Conservation (phyloP, 108 stramenopile genomes). For the Chaetoceros muelleri region DNA sequence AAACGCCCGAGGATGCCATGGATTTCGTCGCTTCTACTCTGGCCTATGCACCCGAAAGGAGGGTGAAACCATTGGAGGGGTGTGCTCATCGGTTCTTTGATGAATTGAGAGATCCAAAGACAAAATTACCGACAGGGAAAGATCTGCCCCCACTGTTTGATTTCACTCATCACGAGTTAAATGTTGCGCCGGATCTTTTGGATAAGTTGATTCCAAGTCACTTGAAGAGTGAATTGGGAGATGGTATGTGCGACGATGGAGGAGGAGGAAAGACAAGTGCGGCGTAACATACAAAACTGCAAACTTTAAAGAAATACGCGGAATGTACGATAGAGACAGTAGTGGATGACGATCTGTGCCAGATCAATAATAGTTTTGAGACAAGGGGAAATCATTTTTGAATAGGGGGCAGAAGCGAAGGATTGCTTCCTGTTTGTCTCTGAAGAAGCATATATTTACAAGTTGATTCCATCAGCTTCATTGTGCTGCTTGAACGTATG, state of each 20-base stretch:
- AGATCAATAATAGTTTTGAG: too few species aligned
- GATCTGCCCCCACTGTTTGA: slow-evolving; percentile 84
- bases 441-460: too few species aligned
- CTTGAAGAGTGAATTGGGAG: neutral
- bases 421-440: too few species aligned
- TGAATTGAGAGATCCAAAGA: slow-evolving; percentile 74
- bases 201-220: slow-evolving; percentile 31
- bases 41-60: slow-evolving; percentile 83
- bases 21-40: slow-evolving; percentile 86
- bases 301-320: too few species aligned
- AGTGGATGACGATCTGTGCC: too few species aligned
- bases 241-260: too few species aligned
- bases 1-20: slow-evolving; percentile 88
- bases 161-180: slow-evolving; percentile 78
- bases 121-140: slow-evolving; percentile 68
- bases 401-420: too few species aligned
- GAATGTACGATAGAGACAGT: too few species aligned
- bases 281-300: too few species aligned
- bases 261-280: neutral
- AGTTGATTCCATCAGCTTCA: too few species aligned
- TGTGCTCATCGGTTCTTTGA: slow-evolving; percentile 93
- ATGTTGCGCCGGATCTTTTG: slow-evolving; percentile 39
- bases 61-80: slow-evolving; percentile 84
- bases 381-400: too few species aligned
- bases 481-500: too few species aligned